Evolutionary conservation across 2,329 filamentous ascomycete species (phyloP), one percentile per base, ranked within the genome.

Genomic region (Zopfia rhizophila): DNA sequence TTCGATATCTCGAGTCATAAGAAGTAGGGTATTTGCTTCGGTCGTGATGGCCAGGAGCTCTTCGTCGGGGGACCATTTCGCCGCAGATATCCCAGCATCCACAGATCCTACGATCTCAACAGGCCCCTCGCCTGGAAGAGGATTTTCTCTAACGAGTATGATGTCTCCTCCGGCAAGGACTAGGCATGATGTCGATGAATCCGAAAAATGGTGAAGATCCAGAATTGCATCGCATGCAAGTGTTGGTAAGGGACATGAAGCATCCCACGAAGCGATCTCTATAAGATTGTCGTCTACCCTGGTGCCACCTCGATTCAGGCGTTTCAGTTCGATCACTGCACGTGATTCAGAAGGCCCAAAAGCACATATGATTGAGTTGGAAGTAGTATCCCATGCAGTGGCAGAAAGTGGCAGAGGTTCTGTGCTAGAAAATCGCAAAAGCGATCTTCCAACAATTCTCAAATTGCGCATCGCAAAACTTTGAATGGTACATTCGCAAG

Each of bases 61-160:
- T 66, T 97, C 93, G 65, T 99, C 94, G 2, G 92, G 92, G 27
- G 93, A 96, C 94, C 94, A 99, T 57, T 85, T 83, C 12, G 92
- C 93, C 12, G 91, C 91, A 17, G 86, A 84, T 60, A 99, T 96
- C 17, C 93, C 94, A 47, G 88, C 89, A 73, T 97, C 91, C 25
- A 99, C 90, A 23, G 91, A 95, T 31, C 94, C 94, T 54, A 97
- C 85, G 59, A 99, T 97, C 72, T 97, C 94, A 59, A 99, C 91
- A 59, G 89, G 86, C 25, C 91, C 89, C 68, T 89, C 85, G 48
- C 82, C 85, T 5, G 79, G 75, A 22, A 80, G 68, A 30, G 84
- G 80, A 28, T 87, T 82, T 66, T 97, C 91, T 56, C 88, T 83
- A 19, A 97, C 88, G 38, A 92, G 81, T 51, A 97, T 77, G 53